A percentile compares a stretch with the other conserved stretches of the same genome.
Conservation (phyloP, 176 grass and related monocot species). For the Carex littledalei region DNA sequence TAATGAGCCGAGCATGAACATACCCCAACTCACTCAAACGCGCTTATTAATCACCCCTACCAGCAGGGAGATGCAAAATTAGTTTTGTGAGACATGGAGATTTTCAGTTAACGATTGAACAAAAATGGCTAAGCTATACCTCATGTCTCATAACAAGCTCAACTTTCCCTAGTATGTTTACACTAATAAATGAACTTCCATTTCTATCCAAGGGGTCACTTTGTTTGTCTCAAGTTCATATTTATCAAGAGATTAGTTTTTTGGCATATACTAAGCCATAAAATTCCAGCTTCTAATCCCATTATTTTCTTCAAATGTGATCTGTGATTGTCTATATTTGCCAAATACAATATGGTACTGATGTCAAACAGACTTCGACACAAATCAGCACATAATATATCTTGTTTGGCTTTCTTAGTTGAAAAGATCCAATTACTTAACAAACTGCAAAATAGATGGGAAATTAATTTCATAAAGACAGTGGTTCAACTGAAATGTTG, state of each 20-base stretch:
- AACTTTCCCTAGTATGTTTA: not conserved
- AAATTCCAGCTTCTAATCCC: not conserved
- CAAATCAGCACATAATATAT: not conserved
- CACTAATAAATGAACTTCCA: not conserved
- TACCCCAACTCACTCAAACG: too few relatives aligned
- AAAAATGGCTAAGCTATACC: not conserved
- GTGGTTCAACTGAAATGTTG: not conserved
- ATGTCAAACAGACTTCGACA: not conserved
- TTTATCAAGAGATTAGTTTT: not conserved
- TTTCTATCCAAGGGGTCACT: not conserved
- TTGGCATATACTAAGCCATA: not conserved
- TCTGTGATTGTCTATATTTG: not conserved
- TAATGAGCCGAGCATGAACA: too few relatives aligned
- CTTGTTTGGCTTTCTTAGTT: not conserved
- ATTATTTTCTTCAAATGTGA: not conserved
- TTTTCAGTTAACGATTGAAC: not conserved
- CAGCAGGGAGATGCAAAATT: not conserved
- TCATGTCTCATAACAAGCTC: not conserved
- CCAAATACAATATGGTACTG: not conserved
- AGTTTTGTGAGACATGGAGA: not conserved
- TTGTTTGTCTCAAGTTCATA: not conserved
- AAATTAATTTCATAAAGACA: not conserved
- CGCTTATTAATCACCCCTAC: not conserved
- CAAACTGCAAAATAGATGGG: not conserved
- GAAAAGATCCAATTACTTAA: not conserved